Conservation (phyloP, 176 grass and related monocot genomes). For the Paspalum notatum region DNA sequence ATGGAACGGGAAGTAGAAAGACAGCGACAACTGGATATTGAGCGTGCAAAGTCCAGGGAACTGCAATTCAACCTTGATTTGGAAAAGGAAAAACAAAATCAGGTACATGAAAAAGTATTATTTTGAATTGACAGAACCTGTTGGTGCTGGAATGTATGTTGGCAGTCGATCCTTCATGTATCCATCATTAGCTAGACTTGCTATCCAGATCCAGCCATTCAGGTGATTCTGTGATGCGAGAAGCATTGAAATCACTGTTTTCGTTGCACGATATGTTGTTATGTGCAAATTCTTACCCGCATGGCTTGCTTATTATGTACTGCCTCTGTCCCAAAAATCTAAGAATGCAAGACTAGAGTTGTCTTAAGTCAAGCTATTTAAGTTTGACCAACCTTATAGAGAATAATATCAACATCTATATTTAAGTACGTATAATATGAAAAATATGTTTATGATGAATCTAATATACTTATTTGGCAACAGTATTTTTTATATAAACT, state of each 20-base stretch:
- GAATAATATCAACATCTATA: too few relatives aligned
- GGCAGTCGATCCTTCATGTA: not conserved
- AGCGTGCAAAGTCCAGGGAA: constrained; percentile 86
- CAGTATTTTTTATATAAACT: too few relatives aligned
- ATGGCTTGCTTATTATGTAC: not conserved
- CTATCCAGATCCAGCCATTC: not conserved
- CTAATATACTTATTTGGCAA: too few relatives aligned
- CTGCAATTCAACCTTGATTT: constrained; percentile 85
- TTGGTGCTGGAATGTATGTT: not conserved
- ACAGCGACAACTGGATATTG: constrained; percentile 74
- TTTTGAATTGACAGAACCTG: not conserved
- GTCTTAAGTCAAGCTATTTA: too few relatives aligned
- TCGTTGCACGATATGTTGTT: not conserved
- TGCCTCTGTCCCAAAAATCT: too few relatives aligned
- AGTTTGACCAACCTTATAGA: too few relatives aligned
- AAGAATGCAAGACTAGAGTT: too few relatives aligned
- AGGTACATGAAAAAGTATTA: constrained; percentile 51
- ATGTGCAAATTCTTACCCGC: not conserved
- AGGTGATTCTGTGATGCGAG: not conserved
- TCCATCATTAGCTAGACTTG: constrained; percentile 12
- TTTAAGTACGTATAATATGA: too few relatives aligned
- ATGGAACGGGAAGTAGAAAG: constrained; percentile 85
- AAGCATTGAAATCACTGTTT: not conserved
- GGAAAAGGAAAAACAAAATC: constrained; percentile 90
- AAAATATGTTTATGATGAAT: too few relatives aligned